phyloP scores from a whole-genome alignment of 192 early-diverging fungal species.

The Podila minutissima region DNA sequence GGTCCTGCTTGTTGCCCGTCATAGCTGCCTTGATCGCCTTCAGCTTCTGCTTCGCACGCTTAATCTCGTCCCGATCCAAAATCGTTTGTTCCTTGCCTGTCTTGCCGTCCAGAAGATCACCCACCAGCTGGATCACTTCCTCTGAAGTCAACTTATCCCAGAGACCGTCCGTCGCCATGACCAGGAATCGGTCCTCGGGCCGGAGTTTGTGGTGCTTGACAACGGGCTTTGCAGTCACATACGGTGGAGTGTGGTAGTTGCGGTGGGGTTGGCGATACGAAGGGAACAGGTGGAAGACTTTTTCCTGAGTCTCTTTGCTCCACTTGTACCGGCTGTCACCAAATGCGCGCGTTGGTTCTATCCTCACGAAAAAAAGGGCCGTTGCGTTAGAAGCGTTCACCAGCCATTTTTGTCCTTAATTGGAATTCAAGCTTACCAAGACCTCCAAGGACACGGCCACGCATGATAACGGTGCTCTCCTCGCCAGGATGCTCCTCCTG shows the following conservation, averaged over 20 bases:
- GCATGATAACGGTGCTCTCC: conserved; percentile 62
- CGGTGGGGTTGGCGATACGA: conserved; percentile 49
- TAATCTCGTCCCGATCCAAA: conserved; percentile 26
- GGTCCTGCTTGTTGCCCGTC: conserved; percentile 35
- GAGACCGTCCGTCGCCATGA: conserved; percentile 86
- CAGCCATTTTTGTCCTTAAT: too few species aligned
- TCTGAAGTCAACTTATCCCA: conserved; percentile 80
- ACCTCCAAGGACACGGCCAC: conserved; percentile 71
- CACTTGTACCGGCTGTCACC: conserved; percentile 69
- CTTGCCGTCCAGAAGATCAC: conserved; percentile 53
- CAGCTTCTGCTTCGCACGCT: conserved; percentile 8
- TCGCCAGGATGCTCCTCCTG: conserved; percentile 80
- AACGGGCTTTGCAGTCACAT: conserved; percentile 83
- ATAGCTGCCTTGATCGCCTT: conserved; percentile 15
- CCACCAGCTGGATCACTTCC: conserved; percentile 64
- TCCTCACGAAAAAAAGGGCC: neutral
- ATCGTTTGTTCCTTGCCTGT: conserved; percentile 21
- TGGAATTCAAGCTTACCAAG: conserved; percentile 13
- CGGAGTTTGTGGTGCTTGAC: conserved; percentile 69
- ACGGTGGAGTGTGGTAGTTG: conserved; percentile 72
- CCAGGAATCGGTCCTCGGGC: conserved; percentile 74
- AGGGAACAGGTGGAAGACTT: conserved; percentile 46
- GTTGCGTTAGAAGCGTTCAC: neutral
- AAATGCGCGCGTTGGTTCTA: conserved; percentile 69
- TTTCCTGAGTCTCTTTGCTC: conserved; percentile 41